Conservation (phyloP, 164 flowering plant species). For the Sedum album region DNA sequence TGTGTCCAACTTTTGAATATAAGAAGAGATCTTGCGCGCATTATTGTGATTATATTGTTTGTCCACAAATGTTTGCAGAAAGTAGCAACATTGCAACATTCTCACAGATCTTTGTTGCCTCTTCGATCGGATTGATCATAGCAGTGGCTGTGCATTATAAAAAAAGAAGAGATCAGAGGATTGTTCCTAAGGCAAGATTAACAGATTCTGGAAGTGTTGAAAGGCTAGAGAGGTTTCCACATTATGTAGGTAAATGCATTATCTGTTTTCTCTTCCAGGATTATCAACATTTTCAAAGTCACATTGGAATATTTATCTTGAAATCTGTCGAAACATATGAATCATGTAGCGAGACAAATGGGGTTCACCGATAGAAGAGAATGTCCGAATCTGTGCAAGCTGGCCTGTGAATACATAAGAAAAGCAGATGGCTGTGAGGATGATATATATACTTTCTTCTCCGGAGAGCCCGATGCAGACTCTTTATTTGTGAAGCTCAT, state of each 20-base stretch:
- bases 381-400: constrained; percentile 33
- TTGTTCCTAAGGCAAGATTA: constrained; percentile 21
- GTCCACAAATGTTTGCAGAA: constrained; percentile 1
- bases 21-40: not conserved
- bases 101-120: constrained; percentile 30
- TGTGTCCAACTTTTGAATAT: no score
- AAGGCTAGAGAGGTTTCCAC: constrained; percentile 37
- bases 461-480: constrained; percentile 20
- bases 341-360: constrained; percentile 21
- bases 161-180: constrained; percentile 19
- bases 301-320: no score
- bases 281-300: no score
- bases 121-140: constrained; percentile 29
- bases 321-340: no score
- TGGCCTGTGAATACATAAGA: constrained; percentile 32
- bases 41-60: not conserved
- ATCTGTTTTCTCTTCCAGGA: not conserved
- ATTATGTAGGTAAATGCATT: constrained; percentile 33
- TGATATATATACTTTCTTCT: constrained; percentile 27
- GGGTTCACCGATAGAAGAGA: constrained; percentile 33
- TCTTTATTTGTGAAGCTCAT: constrained; percentile 16
- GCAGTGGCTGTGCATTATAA: constrained; percentile 24
- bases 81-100: constrained; percentile 13
- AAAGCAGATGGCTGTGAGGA: constrained; percentile 36
- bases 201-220: constrained; percentile 14